Evolutionary conservation across 768 basidiomycete species (phyloP), one percentile per base, ranked within the genome.

Genomic region (Chalciporus chontae): DNA sequence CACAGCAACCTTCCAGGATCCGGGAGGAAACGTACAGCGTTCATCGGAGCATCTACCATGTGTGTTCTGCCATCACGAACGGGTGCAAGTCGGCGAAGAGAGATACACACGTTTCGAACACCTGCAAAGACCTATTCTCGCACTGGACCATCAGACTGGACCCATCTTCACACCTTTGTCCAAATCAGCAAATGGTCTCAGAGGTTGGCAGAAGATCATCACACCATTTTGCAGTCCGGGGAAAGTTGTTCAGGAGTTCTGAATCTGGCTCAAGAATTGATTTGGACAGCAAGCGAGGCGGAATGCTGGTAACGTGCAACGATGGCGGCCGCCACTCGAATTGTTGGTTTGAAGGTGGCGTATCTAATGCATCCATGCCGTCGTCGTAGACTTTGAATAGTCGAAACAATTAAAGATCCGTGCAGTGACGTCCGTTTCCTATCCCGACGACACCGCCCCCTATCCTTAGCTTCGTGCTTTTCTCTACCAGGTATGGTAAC

Each of bases 131-230:
- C 19, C 84, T 69, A 56, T 90, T 81, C 65, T 95, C 91, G 55
- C 82, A 84, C 32, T 85, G 81, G 0, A 79, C 72, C 10, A 95
- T 73, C 0, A 84, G 68, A 13, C 73, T 74, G 3, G 84, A 80
- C 0, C 89, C 90, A 58, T 94, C 90, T 11, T 81, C 77, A 55
- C 79, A 87, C 84, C 90, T 94, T 51, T 38, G 17, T 19, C 21
- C 38, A 40, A 5, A 13, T 36, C 17, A 24, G 18, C 15, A 11
- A 1, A 5, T 3, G 7, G 37, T 41, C 21, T 17, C 10, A 5
- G 3, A n/a, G 18, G 11, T 41, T 4, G 13, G 13, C 8, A 31
- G 19, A 8, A 5, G 17, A n/a, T 54, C 62, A 19, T 53, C 55
- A 11, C 21, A 82, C 84, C 84, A 84, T 69, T 77, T 79, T 0